These are phyloP conservation scores for Glonium stellatum DNA, from an alignment of 495 filamentous ascomycete species.

Conservation along the genomic window DNA sequence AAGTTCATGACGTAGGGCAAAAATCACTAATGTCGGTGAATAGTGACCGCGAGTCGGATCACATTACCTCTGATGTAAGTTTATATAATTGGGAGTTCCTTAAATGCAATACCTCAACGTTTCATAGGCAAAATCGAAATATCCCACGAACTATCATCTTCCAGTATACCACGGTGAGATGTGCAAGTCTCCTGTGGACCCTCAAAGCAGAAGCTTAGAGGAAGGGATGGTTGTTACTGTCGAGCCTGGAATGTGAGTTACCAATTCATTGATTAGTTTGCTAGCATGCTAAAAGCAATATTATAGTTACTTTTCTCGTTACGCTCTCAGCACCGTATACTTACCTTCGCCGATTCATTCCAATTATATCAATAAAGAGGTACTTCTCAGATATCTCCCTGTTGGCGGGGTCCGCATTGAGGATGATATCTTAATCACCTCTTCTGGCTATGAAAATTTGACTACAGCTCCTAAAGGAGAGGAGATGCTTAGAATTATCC, in stretches of 20 bases:
- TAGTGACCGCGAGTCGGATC: conserved; percentile 17
- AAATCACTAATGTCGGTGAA: conserved; percentile 29
- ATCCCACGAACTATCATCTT: conserved; percentile 20
- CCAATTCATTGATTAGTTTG: conserved; percentile 7
- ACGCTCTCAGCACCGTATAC: conserved; percentile 56
- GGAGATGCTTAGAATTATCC: conserved; percentile 57
- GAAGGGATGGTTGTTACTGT: conserved; percentile 77
- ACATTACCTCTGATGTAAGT: conserved; percentile 22
- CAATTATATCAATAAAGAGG: conserved; percentile 65
- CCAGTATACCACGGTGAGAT: conserved; percentile 18
- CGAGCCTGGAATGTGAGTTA: conserved; percentile 68
- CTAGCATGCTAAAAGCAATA: background rate
- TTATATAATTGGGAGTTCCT: background rate
- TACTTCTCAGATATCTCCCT: conserved; percentile 62
- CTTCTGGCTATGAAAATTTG: conserved; percentile 70
- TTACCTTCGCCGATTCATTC: conserved; percentile 54
- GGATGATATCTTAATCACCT: conserved; percentile 80
- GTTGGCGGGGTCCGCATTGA: conserved; percentile 90
- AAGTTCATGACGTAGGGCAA: conserved; percentile 70
- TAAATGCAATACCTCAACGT: background rate
- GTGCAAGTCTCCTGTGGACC: conserved; percentile 21
- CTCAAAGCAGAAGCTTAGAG: conserved; percentile 40
- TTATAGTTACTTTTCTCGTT: conserved; percentile 55
- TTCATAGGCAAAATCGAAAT: conserved; percentile 16
- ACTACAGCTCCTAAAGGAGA: conserved; percentile 77